A percentile compares a stretch with the other conserved stretches of the same genome.
phyloP scores from a whole-genome alignment of 805 yeast species.

The Grigorovia humatica region DNA sequence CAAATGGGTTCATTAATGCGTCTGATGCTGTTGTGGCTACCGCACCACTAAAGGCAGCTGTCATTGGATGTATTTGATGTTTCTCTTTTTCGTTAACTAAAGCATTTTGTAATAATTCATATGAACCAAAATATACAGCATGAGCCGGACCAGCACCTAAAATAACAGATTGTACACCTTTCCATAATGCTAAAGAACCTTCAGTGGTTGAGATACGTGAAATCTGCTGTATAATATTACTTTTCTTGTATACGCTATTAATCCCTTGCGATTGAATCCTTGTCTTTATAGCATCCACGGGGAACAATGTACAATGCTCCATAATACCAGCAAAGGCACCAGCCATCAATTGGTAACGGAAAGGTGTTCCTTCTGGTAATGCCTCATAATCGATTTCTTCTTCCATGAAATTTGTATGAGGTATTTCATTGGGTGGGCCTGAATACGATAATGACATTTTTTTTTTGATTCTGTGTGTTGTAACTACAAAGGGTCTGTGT shows the following conservation, averaged over 20 bases:
- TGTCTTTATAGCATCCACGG: slow-evolving; percentile 92
- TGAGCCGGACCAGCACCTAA: slow-evolving; percentile 99
- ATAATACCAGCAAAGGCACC: slow-evolving; percentile 99
- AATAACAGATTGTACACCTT: slow-evolving; percentile 86
- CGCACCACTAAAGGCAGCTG: slow-evolving; percentile 82
- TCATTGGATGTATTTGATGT: slow-evolving; percentile 53
- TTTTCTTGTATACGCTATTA: neutral
- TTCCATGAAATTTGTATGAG: slow-evolving; percentile 4
- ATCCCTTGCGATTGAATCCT: slow-evolving; percentile 57
- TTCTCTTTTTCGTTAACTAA: slow-evolving; percentile 28
- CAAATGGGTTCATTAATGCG: slow-evolving; percentile 96
- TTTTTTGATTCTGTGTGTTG: neutral
- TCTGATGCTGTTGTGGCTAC: slow-evolving; percentile 89
- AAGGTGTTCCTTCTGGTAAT: slow-evolving; percentile 75
- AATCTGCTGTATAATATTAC: slow-evolving; percentile 49
- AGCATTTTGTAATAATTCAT: slow-evolving; percentile 53
- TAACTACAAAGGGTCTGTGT: too few relatives aligned
- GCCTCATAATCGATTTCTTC: slow-evolving; percentile 81
- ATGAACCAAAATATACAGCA: slow-evolving; percentile 91
- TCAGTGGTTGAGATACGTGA: slow-evolving; percentile 73
- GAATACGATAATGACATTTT: slow-evolving; percentile 3
- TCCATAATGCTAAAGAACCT: slow-evolving; percentile 83
- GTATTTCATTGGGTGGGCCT: neutral
- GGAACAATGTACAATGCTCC: slow-evolving; percentile 97
- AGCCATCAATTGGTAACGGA: slow-evolving; percentile 73